Conservation (phyloP, 108 stramenopile genomes). For the Cyclotella kingstonii region DNA sequence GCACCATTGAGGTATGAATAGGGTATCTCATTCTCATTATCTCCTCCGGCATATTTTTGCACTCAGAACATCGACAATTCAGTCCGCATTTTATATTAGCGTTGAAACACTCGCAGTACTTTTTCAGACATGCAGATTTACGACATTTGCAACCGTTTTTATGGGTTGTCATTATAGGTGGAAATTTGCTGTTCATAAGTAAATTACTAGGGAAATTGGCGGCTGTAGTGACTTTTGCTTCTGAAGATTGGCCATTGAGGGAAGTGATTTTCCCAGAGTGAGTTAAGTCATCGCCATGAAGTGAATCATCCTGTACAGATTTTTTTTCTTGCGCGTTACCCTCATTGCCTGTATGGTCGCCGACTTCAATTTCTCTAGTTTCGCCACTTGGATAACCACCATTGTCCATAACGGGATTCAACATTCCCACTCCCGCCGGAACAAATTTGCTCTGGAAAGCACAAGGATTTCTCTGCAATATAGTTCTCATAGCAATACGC, state of each 20-base stretch:
- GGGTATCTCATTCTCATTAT: too few species aligned
- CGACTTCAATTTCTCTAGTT: too few species aligned
- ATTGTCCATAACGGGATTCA: constrained; percentile 6
- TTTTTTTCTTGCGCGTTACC: too few species aligned
- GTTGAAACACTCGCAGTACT: constrained; percentile 94
- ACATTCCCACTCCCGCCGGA: constrained; percentile 26
- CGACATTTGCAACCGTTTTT: constrained; percentile 96
- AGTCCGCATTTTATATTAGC: constrained; percentile 77
- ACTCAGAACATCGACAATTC: constrained; percentile 91
- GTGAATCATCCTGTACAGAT: too few species aligned
- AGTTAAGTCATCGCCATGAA: too few species aligned
- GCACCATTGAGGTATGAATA: too few species aligned
- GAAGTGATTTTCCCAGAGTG: too few species aligned
- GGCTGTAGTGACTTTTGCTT: not conserved
- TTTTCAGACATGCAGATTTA: constrained; percentile 91
- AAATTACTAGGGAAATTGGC: constrained; percentile 34
- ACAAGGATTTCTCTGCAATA: constrained; percentile 79
- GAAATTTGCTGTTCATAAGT: constrained; percentile 3
- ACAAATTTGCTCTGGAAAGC: constrained; percentile 91
- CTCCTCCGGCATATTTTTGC: constrained; percentile 75
- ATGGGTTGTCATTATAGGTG: constrained; percentile 51
- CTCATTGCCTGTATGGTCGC: too few species aligned
- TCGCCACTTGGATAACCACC: too few species aligned
- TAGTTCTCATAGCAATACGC: constrained; percentile 72
- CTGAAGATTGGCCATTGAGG: not conserved